Conservation (phyloP, 345 rosid genomes). For the Bruguiera gymnorhiza region DNA sequence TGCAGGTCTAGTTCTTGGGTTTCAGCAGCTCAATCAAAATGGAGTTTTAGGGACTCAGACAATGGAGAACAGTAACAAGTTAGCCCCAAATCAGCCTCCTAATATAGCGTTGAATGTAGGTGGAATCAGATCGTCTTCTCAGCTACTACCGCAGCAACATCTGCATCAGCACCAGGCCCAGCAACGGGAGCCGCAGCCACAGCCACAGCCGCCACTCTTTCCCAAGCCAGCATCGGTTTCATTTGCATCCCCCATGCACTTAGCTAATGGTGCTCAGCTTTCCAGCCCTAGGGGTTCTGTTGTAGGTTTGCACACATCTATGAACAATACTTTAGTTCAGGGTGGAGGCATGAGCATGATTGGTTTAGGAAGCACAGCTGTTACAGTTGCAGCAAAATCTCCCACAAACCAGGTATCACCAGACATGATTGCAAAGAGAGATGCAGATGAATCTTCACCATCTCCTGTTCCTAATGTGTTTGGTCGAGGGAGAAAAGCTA, state of each 20-base stretch:
- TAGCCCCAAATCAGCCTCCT: constrained; percentile 42
- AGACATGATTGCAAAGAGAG: constrained; percentile 63
- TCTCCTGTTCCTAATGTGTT: constrained; percentile 74
- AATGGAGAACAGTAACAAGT: constrained; percentile 22
- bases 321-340: constrained; percentile 41
- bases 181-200: constrained; percentile 20
- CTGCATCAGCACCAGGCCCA: constrained; percentile 24
- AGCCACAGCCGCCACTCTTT: constrained; percentile 50
- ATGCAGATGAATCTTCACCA: constrained; percentile 61
- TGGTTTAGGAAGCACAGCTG: constrained; percentile 36
- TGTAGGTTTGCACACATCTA: constrained; percentile 34
- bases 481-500: constrained; percentile 65
- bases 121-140: constrained; percentile 41
- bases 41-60: constrained; percentile 33
- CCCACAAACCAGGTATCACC: constrained; percentile 69
- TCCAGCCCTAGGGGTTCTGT: constrained; percentile 40
- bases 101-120: constrained; percentile 41
- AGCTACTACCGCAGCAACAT: constrained; percentile 20
- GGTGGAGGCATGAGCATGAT: constrained; percentile 40
- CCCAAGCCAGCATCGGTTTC: constrained; percentile 63
- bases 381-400: constrained; percentile 46
- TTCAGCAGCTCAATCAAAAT: constrained; percentile 56
- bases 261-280: constrained; percentile 34
- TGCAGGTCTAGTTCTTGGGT: constrained; percentile 43
- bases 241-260: constrained; percentile 50